Percentiles rank a stretch among this genome's conserved stretches.
Evolutionary conservation across 2,329 filamentous ascomycete genomes (phyloP).

Genomic region (Xylaria hypoxylon): DNA sequence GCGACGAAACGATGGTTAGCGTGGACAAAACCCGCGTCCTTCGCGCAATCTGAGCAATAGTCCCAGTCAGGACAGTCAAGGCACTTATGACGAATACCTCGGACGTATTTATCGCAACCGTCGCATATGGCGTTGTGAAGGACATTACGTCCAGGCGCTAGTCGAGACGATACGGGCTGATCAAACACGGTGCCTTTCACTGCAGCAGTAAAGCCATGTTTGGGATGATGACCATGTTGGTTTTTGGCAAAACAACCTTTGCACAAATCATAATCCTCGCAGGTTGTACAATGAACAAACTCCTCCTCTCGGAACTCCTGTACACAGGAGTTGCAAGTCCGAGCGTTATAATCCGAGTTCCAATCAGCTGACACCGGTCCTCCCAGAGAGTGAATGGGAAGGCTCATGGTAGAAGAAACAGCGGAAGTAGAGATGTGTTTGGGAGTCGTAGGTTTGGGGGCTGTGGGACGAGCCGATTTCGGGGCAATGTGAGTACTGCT

Average conservation of each 20-base stretch:
- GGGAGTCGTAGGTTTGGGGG: conserved; percentile 26
- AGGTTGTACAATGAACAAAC: conserved; percentile 86
- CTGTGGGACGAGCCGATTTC: conserved; percentile 60
- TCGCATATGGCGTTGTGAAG: conserved; percentile 93
- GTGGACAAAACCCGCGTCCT: conserved; percentile 75
- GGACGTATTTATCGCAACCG: conserved; percentile 89
- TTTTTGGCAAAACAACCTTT: conserved; percentile 79
- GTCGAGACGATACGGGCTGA: conserved; percentile 71
- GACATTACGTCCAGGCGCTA: conserved; percentile 82
- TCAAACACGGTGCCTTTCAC: conserved; percentile 72
- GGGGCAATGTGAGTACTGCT: conserved; percentile 86
- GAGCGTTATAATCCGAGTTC: conserved; percentile 49
- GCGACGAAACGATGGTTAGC: conserved; percentile 88
- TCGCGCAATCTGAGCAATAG: conserved; percentile 83
- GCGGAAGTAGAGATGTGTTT: background rate
- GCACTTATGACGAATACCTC: conserved; percentile 95
- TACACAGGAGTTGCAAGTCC: conserved; percentile 77
- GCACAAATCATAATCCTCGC: conserved; percentile 94
- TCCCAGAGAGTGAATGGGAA: conserved; percentile 41
- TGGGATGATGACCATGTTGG: conserved; percentile 90
- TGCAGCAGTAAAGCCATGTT: conserved; percentile 80
- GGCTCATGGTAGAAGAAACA: conserved; percentile 20
- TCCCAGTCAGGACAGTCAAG: conserved; percentile 98
- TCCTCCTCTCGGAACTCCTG: conserved; percentile 78
- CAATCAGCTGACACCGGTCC: conserved; percentile 19